Evolutionary conservation across 2,329 filamentous ascomycete species (phyloP), one percentile per base, ranked within the genome.

Genomic region (Aspergillus sp.): DNA sequence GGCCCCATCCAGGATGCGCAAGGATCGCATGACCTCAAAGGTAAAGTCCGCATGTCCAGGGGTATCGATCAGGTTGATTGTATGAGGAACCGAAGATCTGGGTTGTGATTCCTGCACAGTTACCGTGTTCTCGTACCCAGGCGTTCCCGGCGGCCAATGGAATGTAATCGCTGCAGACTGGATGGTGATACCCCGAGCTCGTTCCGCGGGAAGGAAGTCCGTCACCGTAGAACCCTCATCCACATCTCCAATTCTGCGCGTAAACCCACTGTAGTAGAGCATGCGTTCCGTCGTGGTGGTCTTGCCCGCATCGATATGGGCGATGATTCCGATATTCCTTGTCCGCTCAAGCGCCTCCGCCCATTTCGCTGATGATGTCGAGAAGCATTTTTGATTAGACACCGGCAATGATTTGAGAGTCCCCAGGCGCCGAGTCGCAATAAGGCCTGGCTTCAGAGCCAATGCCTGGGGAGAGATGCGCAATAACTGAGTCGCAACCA

Each of bases 261-360:
- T 95, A 53, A 90, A 84, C 43, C 93, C 91, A 65, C 89, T 94
- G 63, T 96, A 95, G 65, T 90, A 97, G 62, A 98, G 85, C 91
- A 97, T 97, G 49, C 93, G 90, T 81, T 98, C 93, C 3, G 93
- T 97, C 0, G 93, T 98, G 0, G 93, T 97, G 1, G 93, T 98
- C 76, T 98, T 98, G 7, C 93, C 93, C 48, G 93, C 93, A 82
- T 97, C 93, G 55, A 98, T 95, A 68, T 98, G 93, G 50, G 93
- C 93, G 67, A 98, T 96, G 58, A 98, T 97, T 52, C 93, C 93
- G 65, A 98, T 96, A 64, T 98, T 98, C 58, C 91, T 80, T 45
- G 90, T 93, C 59, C 81, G 81, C 35, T 80, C 75, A 15, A 83
- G 72, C 51, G 63, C 55, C 25, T 60, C 56, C 25, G 47, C 55